phyloP scores from a whole-genome alignment of 768 basidiomycete genomes.

The Astraeus odoratus region DNA sequence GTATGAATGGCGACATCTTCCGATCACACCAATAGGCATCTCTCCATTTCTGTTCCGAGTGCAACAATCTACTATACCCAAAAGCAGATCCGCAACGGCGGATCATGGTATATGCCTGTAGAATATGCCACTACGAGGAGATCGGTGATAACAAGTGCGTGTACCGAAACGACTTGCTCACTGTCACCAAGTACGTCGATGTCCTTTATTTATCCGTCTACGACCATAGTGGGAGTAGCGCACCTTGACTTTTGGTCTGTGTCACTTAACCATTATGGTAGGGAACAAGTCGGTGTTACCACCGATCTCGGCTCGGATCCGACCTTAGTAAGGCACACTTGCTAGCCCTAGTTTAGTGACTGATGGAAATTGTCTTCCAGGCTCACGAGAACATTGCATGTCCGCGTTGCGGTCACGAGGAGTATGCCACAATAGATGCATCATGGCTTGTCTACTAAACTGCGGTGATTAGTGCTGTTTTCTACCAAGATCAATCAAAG shows the following conservation, averaged over 20 bases:
- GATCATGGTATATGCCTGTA: conserved; percentile 84
- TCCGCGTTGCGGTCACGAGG: conserved; percentile 74
- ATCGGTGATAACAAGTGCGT: conserved; percentile 83
- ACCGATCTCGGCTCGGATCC: conserved; percentile 84
- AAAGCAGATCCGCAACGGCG: conserved; percentile 83
- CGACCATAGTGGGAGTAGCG: not conserved
- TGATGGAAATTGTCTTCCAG: conserved; percentile 29
- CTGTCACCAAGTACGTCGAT: conserved; percentile 74
- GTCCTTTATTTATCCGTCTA: not conserved
- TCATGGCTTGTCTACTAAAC: conserved; percentile 4
- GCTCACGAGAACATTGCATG: conserved; percentile 82
- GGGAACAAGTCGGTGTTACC: conserved; percentile 91
- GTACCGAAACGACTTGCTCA: conserved; percentile 88
- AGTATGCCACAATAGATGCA: conserved; percentile 45
- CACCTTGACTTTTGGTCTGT: not conserved
- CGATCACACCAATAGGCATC: conserved; percentile 48
- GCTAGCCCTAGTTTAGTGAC: not conserved
- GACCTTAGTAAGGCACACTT: conserved; percentile 57
- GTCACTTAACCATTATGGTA: conserved; percentile 28
- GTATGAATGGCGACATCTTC: not conserved
- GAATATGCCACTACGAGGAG: conserved; percentile 86
- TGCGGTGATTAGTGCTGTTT: conserved; percentile 66
- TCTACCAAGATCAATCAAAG: conserved; percentile 96
- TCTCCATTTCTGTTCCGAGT: conserved; percentile 88
- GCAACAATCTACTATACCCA: conserved; percentile 92